phyloP scores from a whole-genome alignment of 1,284 basidiomycete species.

The Grifola frondosa region DNA sequence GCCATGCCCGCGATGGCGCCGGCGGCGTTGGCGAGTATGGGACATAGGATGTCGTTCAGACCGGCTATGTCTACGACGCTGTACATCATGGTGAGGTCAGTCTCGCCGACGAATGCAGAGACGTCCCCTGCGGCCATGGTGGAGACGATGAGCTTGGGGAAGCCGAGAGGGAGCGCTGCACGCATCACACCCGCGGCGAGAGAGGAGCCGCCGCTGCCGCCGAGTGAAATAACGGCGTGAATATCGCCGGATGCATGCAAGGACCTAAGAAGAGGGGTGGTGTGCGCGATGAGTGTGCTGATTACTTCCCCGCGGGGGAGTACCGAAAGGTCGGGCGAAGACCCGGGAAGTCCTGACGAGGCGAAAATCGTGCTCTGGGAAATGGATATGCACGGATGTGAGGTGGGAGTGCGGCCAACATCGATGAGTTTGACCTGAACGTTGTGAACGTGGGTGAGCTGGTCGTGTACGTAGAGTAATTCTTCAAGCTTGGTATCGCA shows the following conservation, averaged over 20 bases:
- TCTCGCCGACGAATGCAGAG: constrained; percentile 20
- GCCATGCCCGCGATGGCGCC: constrained; percentile 26
- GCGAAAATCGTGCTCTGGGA: constrained; percentile 16
- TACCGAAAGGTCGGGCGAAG: constrained; percentile 10
- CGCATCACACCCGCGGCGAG: constrained; percentile 23
- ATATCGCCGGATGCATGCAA: constrained; percentile 9
- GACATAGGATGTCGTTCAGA: constrained; percentile 25
- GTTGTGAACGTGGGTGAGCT: constrained; percentile 11
- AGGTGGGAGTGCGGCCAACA: constrained; percentile 19
- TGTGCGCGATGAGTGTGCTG: constrained; percentile 14
- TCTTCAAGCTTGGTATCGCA: constrained; percentile 28
- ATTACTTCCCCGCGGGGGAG: constrained; percentile 21
- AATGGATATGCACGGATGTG: constrained; percentile 19
- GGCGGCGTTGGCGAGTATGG: constrained; percentile 25
- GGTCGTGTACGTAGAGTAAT: constrained; percentile 20
- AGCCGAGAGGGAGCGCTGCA: constrained; percentile 21
- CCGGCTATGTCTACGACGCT: constrained; percentile 28
- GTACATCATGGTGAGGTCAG: constrained; percentile 23
- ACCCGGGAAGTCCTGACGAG: background rate
- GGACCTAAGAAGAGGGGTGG: constrained; percentile 9
- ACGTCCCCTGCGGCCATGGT: constrained; percentile 27
- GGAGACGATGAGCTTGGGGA: constrained; percentile 26
- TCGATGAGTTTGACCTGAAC: constrained; percentile 23
- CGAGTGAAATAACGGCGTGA: constrained; percentile 19
- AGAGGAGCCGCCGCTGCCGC: constrained; percentile 24